Base-by-base conservation (phyloP, 305 asterid genomes). In the Fraxinus nigra region DNA sequence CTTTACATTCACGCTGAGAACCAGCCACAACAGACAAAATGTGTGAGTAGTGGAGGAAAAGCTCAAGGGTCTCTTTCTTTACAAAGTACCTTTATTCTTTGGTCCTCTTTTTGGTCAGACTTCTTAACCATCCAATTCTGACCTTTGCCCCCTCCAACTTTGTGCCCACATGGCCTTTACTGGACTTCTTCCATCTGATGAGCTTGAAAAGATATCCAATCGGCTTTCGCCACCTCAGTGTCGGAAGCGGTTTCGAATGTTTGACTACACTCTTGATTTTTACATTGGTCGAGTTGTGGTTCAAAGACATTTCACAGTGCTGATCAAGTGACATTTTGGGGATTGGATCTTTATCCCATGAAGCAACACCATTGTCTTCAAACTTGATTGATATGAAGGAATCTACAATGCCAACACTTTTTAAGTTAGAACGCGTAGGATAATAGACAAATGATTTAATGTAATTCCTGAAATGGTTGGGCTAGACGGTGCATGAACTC, bases 341-440 rank as follows among this genome's bases (percentile, higher is more conserved):
- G 88, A 26, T 82, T 84, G 83, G 85, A 61, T 80, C 89, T 81
- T 91, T 95, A 85, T 92, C 97, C 98, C 98, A 95, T 79, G 93
- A 89, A 18, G 91, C 90, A 81, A 83, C 90, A 7, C 95, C 95
- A 84, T 91, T 91, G 16, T 89, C 94, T 86, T 88, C 98, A 84
- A 95, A 93, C 86, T 93, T 93, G 63, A 95, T 93, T 72, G 98
- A 92, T 92, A 93, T 95, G 78, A 91, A 95, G 28, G 98, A 92
- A n/a, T 95, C 38, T 35, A 35, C 38, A 35, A 35, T 35, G 38
- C 38, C 4, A 59, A 46, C 78, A 33, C 38, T 35, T 7, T 1
- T 46, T 13, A 14, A 6, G 38, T 8, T 51, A 51, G 63, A 51
- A 51, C 22, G 10, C 56, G 3, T 46, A 46, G 18, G 48, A 40